These are phyloP conservation scores for Ascochyta clinopodiicola DNA, from an alignment of 2,329 filamentous ascomycete species.

Conservation along the genomic window DNA sequence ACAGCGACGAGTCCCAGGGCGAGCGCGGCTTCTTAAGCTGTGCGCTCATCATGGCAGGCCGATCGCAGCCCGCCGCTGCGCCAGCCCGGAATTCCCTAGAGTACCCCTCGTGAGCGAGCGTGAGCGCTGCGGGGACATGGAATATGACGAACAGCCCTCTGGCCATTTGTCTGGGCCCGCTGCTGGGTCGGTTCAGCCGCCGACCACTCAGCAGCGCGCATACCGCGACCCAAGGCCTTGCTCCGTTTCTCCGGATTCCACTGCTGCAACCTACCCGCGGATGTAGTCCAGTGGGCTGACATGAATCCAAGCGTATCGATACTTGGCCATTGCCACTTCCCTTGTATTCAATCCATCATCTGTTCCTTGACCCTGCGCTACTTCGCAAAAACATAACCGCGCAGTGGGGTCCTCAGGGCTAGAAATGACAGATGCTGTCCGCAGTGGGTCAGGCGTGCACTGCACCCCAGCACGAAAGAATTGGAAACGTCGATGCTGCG, in stretches of 20 bases:
- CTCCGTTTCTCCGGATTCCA: conserved; percentile 38
- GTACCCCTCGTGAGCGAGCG: conserved; percentile 31
- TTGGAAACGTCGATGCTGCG: background rate
- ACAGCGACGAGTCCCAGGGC: conserved; percentile 18
- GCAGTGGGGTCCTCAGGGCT: conserved; percentile 1
- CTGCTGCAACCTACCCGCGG: conserved; percentile 20
- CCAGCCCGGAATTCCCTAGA: conserved; percentile 2
- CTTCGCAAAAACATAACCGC: background rate
- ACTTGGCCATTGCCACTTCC: background rate
- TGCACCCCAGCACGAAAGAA: conserved; percentile 1
- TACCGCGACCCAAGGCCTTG: background rate
- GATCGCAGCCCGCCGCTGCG: conserved; percentile 13
- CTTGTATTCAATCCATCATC: background rate
- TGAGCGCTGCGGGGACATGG: conserved; percentile 41
- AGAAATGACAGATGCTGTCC: background rate
- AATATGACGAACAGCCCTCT: conserved; percentile 38
- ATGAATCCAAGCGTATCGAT: background rate
- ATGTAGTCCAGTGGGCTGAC: conserved; percentile 15
- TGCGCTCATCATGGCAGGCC: conserved; percentile 4
- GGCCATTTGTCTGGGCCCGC: conserved; percentile 42
- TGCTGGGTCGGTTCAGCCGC: conserved; percentile 19
- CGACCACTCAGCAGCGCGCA: conserved; percentile 27
- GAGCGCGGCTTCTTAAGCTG: conserved; percentile 30
- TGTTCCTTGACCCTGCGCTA: background rate
- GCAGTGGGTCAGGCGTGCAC: conserved; percentile 5